Percentiles rank a stretch among this genome's conserved stretches.
phyloP scores from a whole-genome alignment of 2,329 filamentous ascomycete genomes.

The Zasmidium citrigriseum region DNA sequence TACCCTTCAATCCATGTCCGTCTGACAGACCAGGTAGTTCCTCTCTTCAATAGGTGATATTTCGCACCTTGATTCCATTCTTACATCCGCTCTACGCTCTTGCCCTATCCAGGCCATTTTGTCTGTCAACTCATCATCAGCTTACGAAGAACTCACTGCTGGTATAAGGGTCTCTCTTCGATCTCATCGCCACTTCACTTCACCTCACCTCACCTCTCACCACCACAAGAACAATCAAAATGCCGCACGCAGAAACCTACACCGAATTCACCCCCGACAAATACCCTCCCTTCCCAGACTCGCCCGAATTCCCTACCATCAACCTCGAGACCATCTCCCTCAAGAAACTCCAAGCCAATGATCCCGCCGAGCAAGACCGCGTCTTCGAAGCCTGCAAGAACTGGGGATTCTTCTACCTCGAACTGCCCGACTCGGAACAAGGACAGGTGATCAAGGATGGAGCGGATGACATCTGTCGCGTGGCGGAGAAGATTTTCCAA shows the following conservation, averaged over 20 bases:
- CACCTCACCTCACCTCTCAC: background rate
- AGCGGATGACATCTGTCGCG: conserved; percentile 29
- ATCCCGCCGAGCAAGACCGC: conserved; percentile 38
- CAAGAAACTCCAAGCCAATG: conserved; percentile 38
- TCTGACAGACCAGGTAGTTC: too few relatives aligned
- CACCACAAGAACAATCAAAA: conserved; percentile 12
- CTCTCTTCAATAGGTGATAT: too few relatives aligned
- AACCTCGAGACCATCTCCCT: conserved; percentile 41
- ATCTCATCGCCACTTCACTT: background rate
- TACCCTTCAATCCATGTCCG: too few relatives aligned
- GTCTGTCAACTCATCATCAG: too few relatives aligned
- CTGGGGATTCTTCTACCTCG: conserved; percentile 60
- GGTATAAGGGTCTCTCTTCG: too few relatives aligned
- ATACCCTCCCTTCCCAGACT: conserved; percentile 45
- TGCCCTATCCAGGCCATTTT: too few relatives aligned
- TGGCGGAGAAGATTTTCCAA: conserved; percentile 50
- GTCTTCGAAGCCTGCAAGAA: conserved; percentile 47
- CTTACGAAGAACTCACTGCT: too few relatives aligned
- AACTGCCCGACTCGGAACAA: conserved; percentile 40
- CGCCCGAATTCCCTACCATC: conserved; percentile 27
- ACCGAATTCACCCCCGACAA: conserved; percentile 34
- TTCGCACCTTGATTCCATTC: too few relatives aligned
- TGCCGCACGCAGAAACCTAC: conserved; percentile 34
- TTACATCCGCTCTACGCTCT: too few relatives aligned
- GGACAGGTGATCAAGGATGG: conserved; percentile 31